phyloP scores from a whole-genome alignment of 2,329 filamentous ascomycete genomes.

The Ascochyta lentis region DNA sequence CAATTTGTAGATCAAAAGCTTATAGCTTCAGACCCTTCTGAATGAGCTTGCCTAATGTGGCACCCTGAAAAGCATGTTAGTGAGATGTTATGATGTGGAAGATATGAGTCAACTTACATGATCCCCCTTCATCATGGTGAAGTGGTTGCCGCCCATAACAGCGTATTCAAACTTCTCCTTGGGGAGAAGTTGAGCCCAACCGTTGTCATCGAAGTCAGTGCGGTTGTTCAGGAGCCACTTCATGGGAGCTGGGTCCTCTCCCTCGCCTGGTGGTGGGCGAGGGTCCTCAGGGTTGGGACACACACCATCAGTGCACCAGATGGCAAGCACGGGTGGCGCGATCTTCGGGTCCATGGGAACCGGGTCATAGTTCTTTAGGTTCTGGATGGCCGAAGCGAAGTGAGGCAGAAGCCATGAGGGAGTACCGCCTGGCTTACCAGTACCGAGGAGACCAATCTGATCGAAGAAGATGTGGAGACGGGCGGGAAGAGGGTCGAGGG shows the following conservation, averaged over 20 bases:
- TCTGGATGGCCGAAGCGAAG: constrained; percentile 72
- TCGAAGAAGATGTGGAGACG: constrained; percentile 76
- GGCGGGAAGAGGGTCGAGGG: constrained; percentile 58
- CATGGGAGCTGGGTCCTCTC: constrained; percentile 61
- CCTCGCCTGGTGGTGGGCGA: constrained; percentile 67
- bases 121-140: constrained; percentile 75
- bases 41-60: constrained; percentile 53
- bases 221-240: constrained; percentile 76
- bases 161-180: constrained; percentile 66
- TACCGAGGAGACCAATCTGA: constrained; percentile 73
- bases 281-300: constrained; percentile 71
- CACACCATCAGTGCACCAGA: constrained; percentile 78
- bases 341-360: constrained; percentile 65
- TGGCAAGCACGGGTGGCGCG: constrained; percentile 67
- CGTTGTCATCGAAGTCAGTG: constrained; percentile 72
- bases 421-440: constrained; percentile 64
- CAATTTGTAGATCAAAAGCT: constrained; percentile 22
- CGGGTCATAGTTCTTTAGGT: constrained; percentile 72
- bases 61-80: constrained; percentile 45
- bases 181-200: constrained; percentile 72
- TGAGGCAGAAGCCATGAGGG: constrained; percentile 78
- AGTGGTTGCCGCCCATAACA: constrained; percentile 76
- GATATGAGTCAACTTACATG: constrained; percentile 47
- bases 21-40: constrained; percentile 51
- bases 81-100: neutral